Base-by-base conservation (phyloP, 2,329 filamentous ascomycete genomes). In the Niveomyces coronatus region DNA sequence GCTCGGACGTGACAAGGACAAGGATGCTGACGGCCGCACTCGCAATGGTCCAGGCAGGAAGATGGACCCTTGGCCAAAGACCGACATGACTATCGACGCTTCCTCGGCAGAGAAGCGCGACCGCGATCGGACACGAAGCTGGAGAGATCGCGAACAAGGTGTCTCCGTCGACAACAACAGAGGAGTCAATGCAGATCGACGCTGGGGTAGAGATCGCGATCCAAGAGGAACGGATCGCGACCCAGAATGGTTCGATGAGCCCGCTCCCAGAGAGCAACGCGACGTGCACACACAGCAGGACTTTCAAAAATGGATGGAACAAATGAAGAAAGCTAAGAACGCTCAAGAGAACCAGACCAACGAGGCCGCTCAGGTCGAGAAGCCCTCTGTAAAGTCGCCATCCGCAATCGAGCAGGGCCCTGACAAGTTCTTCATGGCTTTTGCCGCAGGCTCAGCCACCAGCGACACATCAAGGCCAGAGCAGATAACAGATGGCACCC, bases 261-360 rank as follows among this genome's bases (percentile, higher is more conserved):
- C 78, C 13, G 70, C n/a, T n/a, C n/a, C 70, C 16, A 79, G 82
- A 42, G 81, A 85, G 36, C 76, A 81, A 50, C 65, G 73, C 24
- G 76, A 82, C 50, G 74, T 71, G 5, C 83, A 85, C 50, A 94
- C 87, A 1, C 81, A 85, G 51, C 87, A 93, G 53, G 88, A 95
- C 48, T 93, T 95, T 58, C 82, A 93, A 62, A 85, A 85, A 48
- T 95, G 89, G 78, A 94, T 94, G 70, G 85, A 93, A 50, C 74
- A 72, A 46, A 93, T 93, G 86, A 89, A 84, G 58, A 79, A 78
- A 27, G 71, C 75, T 44, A 75, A 69, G 50, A 62, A 55, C 42
- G 56, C 52, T 31, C 44, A 54, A 4, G 46, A 50, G 23, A 39
- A 43, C 29, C 41, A 46, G 31, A 41, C 56, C 43, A 43, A 58